Evolutionary conservation across 2,329 filamentous ascomycete species (phyloP).

Genomic region (Trichoderma breve): DNA sequence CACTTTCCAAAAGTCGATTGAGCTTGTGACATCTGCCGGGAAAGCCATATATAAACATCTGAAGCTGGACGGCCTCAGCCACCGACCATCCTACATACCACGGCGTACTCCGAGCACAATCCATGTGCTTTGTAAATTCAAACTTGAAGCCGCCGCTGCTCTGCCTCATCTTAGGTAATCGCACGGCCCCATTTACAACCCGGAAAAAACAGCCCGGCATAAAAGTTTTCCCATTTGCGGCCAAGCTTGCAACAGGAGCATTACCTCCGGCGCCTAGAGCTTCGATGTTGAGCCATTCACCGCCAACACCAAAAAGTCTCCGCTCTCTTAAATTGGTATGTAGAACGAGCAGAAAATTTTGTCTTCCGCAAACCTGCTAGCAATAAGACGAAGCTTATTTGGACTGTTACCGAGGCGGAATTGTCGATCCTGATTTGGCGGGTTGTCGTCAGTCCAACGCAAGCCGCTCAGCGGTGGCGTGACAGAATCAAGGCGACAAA

Average conservation of each 20-base stretch:
- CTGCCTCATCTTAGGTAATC: not conserved
- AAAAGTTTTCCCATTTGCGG: conserved; percentile 16
- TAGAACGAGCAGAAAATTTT: not conserved
- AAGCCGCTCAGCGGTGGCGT: not conserved
- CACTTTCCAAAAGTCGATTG: not conserved
- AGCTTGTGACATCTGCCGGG: not conserved
- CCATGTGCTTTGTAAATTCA: not conserved
- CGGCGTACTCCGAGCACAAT: not conserved
- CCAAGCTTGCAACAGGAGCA: conserved; percentile 4
- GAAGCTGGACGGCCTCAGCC: not conserved
- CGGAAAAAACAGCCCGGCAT: not conserved
- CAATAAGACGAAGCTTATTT: not conserved
- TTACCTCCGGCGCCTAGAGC: conserved; percentile 7
- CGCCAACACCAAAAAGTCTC: not conserved
- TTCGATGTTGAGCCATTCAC: not conserved
- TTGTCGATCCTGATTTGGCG: not conserved
- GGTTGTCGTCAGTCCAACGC: not conserved
- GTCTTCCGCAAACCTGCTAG: not conserved
- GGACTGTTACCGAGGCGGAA: not conserved
- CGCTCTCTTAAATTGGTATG: not conserved
- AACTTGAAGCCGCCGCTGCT: not conserved
- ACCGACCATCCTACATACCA: not conserved
- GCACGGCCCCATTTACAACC: not conserved
- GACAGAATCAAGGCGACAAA: not conserved
- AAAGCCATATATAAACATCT: not conserved